Conservation (phyloP, 2,329 filamentous ascomycete genomes). For the Penicillium brasilianum region DNA sequence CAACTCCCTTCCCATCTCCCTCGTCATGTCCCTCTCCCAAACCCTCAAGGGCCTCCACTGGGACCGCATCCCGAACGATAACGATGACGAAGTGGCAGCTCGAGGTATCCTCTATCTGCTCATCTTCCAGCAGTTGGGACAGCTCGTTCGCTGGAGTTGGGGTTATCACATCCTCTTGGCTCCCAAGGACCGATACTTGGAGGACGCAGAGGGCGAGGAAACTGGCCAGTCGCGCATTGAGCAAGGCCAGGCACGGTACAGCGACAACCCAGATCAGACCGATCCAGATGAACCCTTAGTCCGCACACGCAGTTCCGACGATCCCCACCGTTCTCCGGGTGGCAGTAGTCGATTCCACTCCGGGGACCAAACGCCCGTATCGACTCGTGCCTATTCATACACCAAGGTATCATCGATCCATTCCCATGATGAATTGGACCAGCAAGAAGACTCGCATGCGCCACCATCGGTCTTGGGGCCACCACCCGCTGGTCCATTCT, state of each 20-base stretch:
- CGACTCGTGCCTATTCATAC: constrained; percentile 40
- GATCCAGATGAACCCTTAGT: constrained; percentile 45
- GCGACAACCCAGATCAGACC: constrained; percentile 45
- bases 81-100: constrained; percentile 91
- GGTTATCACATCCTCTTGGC: constrained; percentile 94
- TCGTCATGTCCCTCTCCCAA: constrained; percentile 91
- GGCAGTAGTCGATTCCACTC: constrained; percentile 39
- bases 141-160: constrained; percentile 97
- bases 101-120: constrained; percentile 93
- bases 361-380: constrained; percentile 49
- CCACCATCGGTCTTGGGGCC: constrained; percentile 35
- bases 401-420: constrained; percentile 38
- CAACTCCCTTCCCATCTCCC: constrained; percentile 94
- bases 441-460: constrained; percentile 24
- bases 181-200: constrained; percentile 67
- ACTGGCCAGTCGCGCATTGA: constrained; percentile 41
- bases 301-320: constrained; percentile 40
- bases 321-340: constrained; percentile 25
- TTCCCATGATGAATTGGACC: constrained; percentile 23
- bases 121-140: constrained; percentile 96
- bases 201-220: constrained; percentile 47
- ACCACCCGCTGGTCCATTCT: constrained; percentile 43
- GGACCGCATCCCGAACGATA: constrained; percentile 88
- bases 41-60: constrained; percentile 92
- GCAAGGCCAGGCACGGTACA: constrained; percentile 47